Conservation (phyloP, 106 monocot species). For the Iris macrosiphon region DNA sequence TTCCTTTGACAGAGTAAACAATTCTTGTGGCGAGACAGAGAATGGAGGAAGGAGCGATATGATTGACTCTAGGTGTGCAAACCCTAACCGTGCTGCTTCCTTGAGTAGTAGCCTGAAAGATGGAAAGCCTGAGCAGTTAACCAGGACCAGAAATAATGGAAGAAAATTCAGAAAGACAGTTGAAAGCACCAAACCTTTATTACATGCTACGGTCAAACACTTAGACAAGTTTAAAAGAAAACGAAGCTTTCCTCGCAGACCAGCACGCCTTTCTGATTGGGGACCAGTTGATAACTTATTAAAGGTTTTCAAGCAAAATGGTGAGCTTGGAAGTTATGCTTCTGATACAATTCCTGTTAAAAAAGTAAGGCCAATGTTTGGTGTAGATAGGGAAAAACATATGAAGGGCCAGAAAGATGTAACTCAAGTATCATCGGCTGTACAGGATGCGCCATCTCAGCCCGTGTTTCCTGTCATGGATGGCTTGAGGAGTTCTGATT, state of each 20-base stretch:
- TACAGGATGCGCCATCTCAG: slow-evolving; percentile 3
- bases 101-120: slow-evolving; percentile 17
- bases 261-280: slow-evolving; percentile 43
- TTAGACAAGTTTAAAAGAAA: slow-evolving; percentile 31
- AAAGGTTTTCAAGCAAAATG: slow-evolving; percentile 20
- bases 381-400: slow-evolving; percentile 6
- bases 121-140: slow-evolving; percentile 8
- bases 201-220: slow-evolving; percentile 8
- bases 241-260: slow-evolving; percentile 38
- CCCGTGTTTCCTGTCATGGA: slow-evolving; percentile 2
- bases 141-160: slow-evolving; percentile 9
- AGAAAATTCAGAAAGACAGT: slow-evolving; percentile 22
- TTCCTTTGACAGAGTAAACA: background rate
- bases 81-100: slow-evolving; percentile 60
- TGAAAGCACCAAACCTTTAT: slow-evolving; percentile 1
- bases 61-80: slow-evolving; percentile 39
- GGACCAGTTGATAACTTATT: slow-evolving; percentile 33
- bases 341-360: slow-evolving; percentile 2
- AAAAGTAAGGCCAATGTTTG: slow-evolving; percentile 12
- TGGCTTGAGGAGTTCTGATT: too few species aligned
- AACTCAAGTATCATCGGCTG: slow-evolving; percentile 11
- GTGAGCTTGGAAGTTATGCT: slow-evolving; percentile 6
- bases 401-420: slow-evolving; percentile 4
- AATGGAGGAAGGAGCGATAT: slow-evolving; percentile 4
- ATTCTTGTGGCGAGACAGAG: slow-evolving; percentile 11